Percentiles rank a stretch among this genome's conserved stretches.
Conservation (phyloP, 176 grass and related monocot genomes). For the Oryza longistaminata region DNA sequence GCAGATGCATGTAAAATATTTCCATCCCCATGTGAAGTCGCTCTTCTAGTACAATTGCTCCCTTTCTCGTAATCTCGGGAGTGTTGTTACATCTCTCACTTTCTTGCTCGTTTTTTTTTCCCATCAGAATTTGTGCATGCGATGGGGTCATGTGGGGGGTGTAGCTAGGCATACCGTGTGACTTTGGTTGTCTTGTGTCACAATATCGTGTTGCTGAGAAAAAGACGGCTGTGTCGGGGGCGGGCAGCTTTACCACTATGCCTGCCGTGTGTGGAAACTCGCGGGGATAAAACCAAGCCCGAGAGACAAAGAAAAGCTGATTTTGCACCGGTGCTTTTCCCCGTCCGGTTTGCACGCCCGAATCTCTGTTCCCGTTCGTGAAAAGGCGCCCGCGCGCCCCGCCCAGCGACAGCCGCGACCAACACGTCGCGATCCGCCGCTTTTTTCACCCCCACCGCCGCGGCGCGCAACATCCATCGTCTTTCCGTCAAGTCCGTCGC, state of each 20-base stretch:
- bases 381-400: neutral
- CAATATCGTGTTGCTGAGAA: neutral
- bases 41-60: neutral
- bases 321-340: constrained; percentile 14
- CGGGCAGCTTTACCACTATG: neutral
- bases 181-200: neutral
- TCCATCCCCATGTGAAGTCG: constrained; percentile 8
- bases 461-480: neutral
- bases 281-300: neutral
- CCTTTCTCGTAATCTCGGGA: neutral
- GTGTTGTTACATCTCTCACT: neutral
- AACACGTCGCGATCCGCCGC: constrained; percentile 26
- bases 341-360: neutral
- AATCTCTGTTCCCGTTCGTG: constrained; percentile 2
- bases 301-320: neutral
- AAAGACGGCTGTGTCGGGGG: constrained; percentile 36
- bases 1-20: constrained; percentile 29
- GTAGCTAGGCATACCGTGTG: neutral
- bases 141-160: neutral
- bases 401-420: neutral
- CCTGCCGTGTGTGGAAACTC: neutral
- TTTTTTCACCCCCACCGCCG: too few relatives aligned
- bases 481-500: neutral
- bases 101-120: neutral
- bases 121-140: neutral